phyloP scores from a whole-genome alignment of 2,329 filamentous ascomycete genomes.

The Ophiognomonia clavigignenti-juglandacearum region DNA sequence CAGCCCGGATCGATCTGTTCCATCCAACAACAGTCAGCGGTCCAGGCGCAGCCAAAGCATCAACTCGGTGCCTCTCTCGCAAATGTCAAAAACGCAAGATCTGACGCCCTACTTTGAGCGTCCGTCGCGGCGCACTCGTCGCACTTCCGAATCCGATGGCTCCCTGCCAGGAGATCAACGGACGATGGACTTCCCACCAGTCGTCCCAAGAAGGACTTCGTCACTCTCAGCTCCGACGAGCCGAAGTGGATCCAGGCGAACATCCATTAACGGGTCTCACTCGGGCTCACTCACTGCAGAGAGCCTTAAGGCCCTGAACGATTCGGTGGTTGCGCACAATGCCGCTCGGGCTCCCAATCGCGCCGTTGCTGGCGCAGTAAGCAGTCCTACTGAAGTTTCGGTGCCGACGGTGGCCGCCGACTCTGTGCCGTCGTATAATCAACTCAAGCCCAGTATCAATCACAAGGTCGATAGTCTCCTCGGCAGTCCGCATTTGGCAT shows the following conservation, averaged over 20 bases:
- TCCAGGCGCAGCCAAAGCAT: constrained; percentile 50
- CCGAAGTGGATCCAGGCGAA: constrained; percentile 24
- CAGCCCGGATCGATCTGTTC: constrained; percentile 47
- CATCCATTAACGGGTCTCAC: constrained; percentile 39
- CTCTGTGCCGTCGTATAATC: constrained; percentile 29
- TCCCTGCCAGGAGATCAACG: constrained; percentile 41
- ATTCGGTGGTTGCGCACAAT: constrained; percentile 12
- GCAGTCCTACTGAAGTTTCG: constrained; percentile 1
- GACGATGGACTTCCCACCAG: constrained; percentile 57
- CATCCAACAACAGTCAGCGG: constrained; percentile 56
- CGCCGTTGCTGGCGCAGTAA: constrained; percentile 1
- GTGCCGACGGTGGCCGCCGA: constrained; percentile 23
- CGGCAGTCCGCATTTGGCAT: constrained; percentile 43
- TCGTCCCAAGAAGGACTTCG: constrained; percentile 51
- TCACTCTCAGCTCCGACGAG: constrained; percentile 61
- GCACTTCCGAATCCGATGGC: constrained; percentile 43
- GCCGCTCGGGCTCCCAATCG: constrained; percentile 18
- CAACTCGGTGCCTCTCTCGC: constrained; percentile 40
- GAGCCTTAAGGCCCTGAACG: constrained; percentile 53
- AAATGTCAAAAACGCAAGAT: constrained; percentile 37
- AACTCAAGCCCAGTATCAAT: constrained; percentile 23
- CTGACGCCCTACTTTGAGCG: constrained; percentile 38
- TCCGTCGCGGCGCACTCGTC: constrained; percentile 34
- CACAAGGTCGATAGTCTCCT: constrained; percentile 40
- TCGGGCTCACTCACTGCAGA: constrained; percentile 53